phyloP scores from a whole-genome alignment of 2,329 filamentous ascomycete species.

The Davidsoniella neocaledoniae region DNA sequence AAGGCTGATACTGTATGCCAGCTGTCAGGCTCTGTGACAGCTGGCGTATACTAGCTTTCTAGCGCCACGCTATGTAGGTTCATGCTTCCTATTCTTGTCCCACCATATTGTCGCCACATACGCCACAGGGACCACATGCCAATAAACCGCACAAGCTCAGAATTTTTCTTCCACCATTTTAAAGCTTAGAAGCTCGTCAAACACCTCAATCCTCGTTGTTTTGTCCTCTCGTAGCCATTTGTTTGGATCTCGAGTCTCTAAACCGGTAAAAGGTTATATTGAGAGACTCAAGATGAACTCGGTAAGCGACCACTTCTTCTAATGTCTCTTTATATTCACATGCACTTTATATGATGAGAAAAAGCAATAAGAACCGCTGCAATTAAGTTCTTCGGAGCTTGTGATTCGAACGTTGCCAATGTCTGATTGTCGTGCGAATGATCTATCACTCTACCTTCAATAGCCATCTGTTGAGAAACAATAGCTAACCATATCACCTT shows the following conservation, averaged over 20 bases:
- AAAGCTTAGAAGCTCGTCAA: too few relatives aligned
- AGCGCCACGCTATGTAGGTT: too few relatives aligned
- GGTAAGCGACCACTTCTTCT: constrained; percentile 7
- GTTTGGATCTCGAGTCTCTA: not conserved
- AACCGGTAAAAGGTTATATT: not conserved
- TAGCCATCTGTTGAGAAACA: constrained; percentile 11
- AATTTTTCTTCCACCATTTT: not conserved
- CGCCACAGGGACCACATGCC: constrained; percentile 7
- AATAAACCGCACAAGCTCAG: not conserved
- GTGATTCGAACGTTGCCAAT: constrained; percentile 23
- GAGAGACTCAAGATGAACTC: constrained; percentile 11
- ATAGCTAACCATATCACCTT: constrained; percentile 10
- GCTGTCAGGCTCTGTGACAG: not conserved
- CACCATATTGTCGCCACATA: not conserved
- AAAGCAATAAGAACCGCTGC: constrained; percentile 30
- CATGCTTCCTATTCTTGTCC: not conserved
- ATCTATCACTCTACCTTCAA: not conserved
- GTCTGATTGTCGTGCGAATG: constrained; percentile 6
- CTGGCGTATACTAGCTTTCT: not conserved
- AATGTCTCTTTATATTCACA: not conserved
- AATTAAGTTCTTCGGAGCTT: constrained; percentile 29
- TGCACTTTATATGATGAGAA: constrained; percentile 23
- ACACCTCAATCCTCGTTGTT: too few relatives aligned
- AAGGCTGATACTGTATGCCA: constrained; percentile 1
- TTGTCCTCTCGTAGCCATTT: too few relatives aligned